Evolutionary conservation across 495 filamentous ascomycete genomes (phyloP), one percentile per base, ranked within the genome.

Genomic region (Xylaria palmicola): DNA sequence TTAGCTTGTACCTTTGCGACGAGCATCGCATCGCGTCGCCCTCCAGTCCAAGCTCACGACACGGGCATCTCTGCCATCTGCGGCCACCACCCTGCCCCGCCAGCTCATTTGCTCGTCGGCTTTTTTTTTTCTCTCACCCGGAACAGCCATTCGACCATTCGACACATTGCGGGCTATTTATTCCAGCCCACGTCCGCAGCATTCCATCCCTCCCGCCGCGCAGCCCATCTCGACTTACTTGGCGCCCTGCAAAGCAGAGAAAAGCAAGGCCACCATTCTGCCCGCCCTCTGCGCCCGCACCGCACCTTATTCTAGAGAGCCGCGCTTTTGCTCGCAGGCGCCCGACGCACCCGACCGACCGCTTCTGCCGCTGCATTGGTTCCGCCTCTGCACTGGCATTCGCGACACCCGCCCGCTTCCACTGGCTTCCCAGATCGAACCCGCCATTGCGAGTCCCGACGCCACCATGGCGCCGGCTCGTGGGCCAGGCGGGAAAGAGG

Each of bases 401-500:
- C 15, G 56, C 29, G 45, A 13, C 50, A 30, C 5, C 17, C 17
- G 13, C 27, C 8, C 15, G 26, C 15, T 19, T 15, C 27, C 29
- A 3, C 29, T 40, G 5, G 19, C 9, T 5, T 24, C 36, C 26
- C 41, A 53, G 32, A 30, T 29, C 40, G 22, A 19, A 3, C 39
- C 50, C 13, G 30, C 26, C 27, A 60, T 52, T 52, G 57, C 24
- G 59, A 47, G 17, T 19, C 32, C 40, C 12, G 26, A 12, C 37
- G 30, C 29, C 20, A 48, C 47, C 1, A 72, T 72, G 69, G 67
- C 62, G 12, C 67, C 65, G 43, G 64, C 57, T 39, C 69, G 69
- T 47, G 65, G 62, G 47, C 56, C 55, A 30, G 69, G 62, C 12
- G 59, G 48, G 41, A 66, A 64, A 59, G 69, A 72, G 60, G 45